Evolutionary conservation across 1,284 basidiomycete species (phyloP).

Genomic region (Trichosporon faecale): DNA sequence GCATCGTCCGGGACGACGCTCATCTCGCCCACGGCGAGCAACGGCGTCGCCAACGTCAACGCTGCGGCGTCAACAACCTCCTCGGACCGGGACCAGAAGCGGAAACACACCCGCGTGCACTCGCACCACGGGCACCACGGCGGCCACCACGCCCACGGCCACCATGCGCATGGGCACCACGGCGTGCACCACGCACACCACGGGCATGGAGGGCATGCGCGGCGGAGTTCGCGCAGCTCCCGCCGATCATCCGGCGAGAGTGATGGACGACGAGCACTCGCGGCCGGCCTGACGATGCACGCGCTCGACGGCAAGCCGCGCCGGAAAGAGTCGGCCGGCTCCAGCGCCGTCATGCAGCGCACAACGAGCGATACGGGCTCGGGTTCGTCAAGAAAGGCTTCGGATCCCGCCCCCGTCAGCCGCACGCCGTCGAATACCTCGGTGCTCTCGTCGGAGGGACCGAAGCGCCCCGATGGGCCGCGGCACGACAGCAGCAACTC

Average conservation of each 20-base stretch:
- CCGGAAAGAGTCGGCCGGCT: background rate
- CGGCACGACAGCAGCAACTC: slow-evolving; percentile 8
- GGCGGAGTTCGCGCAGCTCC: slow-evolving; percentile 17
- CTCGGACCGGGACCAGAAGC: slow-evolving; percentile 14
- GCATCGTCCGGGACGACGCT: slow-evolving; percentile 41
- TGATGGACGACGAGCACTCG: slow-evolving; percentile 42
- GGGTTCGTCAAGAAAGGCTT: background rate
- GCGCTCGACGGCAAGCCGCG: slow-evolving; percentile 28
- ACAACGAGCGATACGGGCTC: background rate
- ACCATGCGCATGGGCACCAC: slow-evolving; percentile 17
- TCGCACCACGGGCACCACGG: slow-evolving; percentile 20
- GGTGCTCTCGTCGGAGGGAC: background rate
- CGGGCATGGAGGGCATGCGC: slow-evolving; percentile 9
- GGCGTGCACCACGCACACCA: slow-evolving; percentile 8
- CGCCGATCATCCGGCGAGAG: slow-evolving; percentile 33
- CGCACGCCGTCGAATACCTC: slow-evolving; percentile 1
- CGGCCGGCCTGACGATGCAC: slow-evolving; percentile 45
- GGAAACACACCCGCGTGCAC: slow-evolving; percentile 3
- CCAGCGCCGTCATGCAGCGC: slow-evolving; percentile 1
- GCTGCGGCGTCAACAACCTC: slow-evolving; percentile 1
- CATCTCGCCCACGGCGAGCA: slow-evolving; percentile 37
- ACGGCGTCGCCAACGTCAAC: slow-evolving; percentile 7
- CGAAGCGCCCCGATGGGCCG: background rate
- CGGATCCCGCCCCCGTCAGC: background rate
- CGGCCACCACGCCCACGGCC: slow-evolving; percentile 12